These are phyloP conservation scores for Fennellomyces sp. DNA, from an alignment of 371 early-diverging fungal genomes.

Conservation along the genomic window DNA sequence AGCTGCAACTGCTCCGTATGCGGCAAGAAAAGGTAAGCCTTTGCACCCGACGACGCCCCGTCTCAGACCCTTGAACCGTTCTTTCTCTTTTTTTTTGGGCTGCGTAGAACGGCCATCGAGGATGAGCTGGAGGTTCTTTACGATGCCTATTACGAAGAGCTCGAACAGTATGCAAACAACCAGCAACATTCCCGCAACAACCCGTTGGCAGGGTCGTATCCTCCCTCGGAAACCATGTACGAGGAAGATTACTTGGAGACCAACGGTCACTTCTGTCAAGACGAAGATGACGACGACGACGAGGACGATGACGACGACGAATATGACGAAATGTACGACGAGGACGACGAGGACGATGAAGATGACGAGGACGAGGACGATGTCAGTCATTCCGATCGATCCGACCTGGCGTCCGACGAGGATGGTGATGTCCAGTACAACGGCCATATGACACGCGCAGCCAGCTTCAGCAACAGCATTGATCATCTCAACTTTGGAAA, in stretches of 20 bases:
- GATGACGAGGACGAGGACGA: conserved; percentile 56
- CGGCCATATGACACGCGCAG: conserved; percentile 7
- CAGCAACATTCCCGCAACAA: conserved; percentile 58
- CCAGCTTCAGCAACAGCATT: conserved; percentile 3
- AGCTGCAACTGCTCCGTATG: conserved; percentile 90
- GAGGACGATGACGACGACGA: conserved; percentile 29
- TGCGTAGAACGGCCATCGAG: conserved; percentile 90
- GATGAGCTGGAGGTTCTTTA: conserved; percentile 90
- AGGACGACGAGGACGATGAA: conserved; percentile 35
- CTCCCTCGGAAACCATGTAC: conserved; percentile 1
- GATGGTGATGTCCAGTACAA: conserved; percentile 51
- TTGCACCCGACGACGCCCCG: neutral
- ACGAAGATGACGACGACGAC: conserved; percentile 25
- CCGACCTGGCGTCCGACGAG: conserved; percentile 51
- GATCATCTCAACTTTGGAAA: conserved; percentile 64
- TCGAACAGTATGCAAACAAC: conserved; percentile 85
- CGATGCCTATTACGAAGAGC: conserved; percentile 91
- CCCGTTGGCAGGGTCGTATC: neutral
- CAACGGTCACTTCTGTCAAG: conserved; percentile 4
- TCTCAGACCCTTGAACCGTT: neutral
- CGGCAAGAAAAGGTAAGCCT: conserved; percentile 83
- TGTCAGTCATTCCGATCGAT: conserved; percentile 21
- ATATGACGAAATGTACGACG: conserved; percentile 20
- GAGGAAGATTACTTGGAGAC: neutral
- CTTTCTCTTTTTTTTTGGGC: neutral